A percentile compares a stretch with the other conserved stretches of the same genome.
Conservation (phyloP, 106 monocot species). For the Dendrobium huoshanense region DNA sequence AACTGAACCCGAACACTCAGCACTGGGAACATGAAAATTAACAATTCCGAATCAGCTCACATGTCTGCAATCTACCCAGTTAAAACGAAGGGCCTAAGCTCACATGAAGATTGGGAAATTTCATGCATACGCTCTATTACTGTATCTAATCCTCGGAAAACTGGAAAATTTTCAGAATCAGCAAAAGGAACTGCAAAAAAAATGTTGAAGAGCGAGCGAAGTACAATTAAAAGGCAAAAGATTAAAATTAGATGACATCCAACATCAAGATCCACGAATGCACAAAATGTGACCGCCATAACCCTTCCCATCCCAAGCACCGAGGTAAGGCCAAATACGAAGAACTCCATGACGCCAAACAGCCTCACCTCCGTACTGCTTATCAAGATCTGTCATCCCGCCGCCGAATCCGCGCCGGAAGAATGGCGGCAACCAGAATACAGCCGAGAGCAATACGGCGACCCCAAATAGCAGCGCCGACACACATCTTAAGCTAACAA, state of each 20-base stretch:
- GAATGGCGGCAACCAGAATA: constrained; percentile 74
- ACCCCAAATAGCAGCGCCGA: constrained; percentile 37
- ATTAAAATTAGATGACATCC: not conserved
- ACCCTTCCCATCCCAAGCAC: not conserved
- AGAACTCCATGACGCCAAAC: not conserved
- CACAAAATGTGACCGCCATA: not conserved
- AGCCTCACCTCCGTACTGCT: constrained; percentile 20
- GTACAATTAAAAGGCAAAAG: too few relatives aligned
- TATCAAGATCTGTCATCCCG: constrained; percentile 14
- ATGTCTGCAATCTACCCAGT: not conserved
- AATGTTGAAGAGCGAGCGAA: not conserved
- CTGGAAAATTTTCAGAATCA: not conserved
- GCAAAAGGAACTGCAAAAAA: not conserved
- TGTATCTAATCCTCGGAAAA: not conserved
- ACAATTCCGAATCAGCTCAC: not conserved
- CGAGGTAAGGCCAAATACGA: not conserved
- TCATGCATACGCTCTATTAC: not conserved
- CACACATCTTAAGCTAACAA: constrained; percentile 31
- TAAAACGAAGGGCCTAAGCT: not conserved
- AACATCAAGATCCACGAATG: not conserved
- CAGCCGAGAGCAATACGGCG: constrained; percentile 55
- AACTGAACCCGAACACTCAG: not conserved
- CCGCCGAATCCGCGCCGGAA: constrained; percentile 8
- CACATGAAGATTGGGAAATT: not conserved
- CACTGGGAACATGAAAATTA: not conserved